Conservation (phyloP, 2,329 filamentous ascomycete species). For the Botrytis medusae region DNA sequence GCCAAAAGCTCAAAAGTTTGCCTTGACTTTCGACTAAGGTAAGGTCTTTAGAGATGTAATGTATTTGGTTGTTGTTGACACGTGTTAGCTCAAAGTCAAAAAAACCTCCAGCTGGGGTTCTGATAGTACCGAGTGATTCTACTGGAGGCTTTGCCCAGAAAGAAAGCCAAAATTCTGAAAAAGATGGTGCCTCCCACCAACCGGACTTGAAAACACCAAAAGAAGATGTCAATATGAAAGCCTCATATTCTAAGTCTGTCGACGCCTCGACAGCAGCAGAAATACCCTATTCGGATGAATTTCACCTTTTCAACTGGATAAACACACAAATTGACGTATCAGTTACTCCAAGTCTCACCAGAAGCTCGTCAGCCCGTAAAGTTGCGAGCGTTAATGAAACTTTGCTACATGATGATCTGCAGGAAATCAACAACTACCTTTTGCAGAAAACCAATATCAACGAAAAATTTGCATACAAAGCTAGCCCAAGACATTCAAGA, state of each 20-base stretch:
- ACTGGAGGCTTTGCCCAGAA: not conserved
- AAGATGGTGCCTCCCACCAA: not conserved
- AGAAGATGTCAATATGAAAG: not conserved
- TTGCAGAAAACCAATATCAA: not conserved
- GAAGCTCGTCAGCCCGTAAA: not conserved
- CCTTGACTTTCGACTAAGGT: not conserved
- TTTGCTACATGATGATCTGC: slow-evolving; percentile 7
- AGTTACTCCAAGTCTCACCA: not conserved
- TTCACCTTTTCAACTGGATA: slow-evolving; percentile 2
- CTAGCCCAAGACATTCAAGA: slow-evolving; percentile 2
- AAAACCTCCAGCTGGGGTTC: not conserved
- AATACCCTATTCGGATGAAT: not conserved
- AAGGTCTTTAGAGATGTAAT: not conserved
- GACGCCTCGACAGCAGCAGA: not conserved
- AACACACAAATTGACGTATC: not conserved
- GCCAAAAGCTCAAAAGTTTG: not conserved
- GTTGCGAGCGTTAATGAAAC: not conserved
- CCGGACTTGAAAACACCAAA: not conserved
- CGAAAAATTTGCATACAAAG: not conserved
- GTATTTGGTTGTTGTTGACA: not conserved
- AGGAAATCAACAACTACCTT: slow-evolving; percentile 12
- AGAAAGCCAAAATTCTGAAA: not conserved
- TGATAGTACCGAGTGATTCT: not conserved
- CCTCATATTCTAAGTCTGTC: not conserved
- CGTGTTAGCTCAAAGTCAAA: not conserved